Conservation (phyloP, 2,329 filamentous ascomycete species). For the Chalara sp. region DNA sequence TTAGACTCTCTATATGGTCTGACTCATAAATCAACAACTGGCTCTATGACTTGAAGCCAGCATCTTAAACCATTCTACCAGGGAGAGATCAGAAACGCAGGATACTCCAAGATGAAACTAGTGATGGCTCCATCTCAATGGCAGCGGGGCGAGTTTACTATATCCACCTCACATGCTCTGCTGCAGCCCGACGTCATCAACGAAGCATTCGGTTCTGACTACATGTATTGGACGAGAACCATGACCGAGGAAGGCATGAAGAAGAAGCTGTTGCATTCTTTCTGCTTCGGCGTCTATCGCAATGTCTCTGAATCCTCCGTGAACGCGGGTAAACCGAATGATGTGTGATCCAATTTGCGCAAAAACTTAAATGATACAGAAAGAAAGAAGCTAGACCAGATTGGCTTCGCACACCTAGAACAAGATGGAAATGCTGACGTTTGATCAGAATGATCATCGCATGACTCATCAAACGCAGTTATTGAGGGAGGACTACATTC, state of each 20-base stretch:
- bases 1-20: too few species aligned
- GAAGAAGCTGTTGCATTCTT: slow-evolving; percentile 48
- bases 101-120: too few species aligned
- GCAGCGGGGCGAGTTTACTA: slow-evolving; percentile 47
- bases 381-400: slow-evolving; percentile 27
- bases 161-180: slow-evolving; percentile 53
- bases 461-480: too few species aligned
- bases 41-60: too few species aligned
- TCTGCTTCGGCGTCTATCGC: slow-evolving; percentile 53
- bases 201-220: slow-evolving; percentile 46
- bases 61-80: too few species aligned
- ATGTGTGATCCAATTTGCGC: too few species aligned
- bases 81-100: too few species aligned
- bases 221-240: slow-evolving; percentile 54
- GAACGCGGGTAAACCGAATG: slow-evolving; percentile 24
- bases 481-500: too few species aligned
- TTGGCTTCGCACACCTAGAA: slow-evolving; percentile 46
- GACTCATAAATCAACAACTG: too few species aligned
- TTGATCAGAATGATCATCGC: too few species aligned
- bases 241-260: slow-evolving; percentile 41
- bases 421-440: too few species aligned
- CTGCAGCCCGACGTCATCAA: slow-evolving; percentile 49
- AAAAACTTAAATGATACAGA: slow-evolving; percentile 2
- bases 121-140: slow-evolving; percentile 25
- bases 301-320: slow-evolving; percentile 26